phyloP scores from a whole-genome alignment of 2,329 filamentous ascomycete species.

The Fusarium sp. region DNA sequence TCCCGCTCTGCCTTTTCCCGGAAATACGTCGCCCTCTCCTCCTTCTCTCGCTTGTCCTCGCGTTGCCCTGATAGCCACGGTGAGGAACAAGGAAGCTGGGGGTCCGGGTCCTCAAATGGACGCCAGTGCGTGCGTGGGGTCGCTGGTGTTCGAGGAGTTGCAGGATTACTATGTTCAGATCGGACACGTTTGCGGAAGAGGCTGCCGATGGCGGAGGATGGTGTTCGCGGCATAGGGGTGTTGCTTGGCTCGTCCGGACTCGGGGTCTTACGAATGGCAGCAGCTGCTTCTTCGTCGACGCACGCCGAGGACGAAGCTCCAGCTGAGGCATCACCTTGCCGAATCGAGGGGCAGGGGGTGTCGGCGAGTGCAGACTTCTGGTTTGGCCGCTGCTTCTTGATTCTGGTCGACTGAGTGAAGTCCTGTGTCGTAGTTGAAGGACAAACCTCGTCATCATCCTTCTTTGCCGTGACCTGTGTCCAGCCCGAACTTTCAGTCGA shows the following conservation, averaged over 20 bases:
- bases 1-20: slow-evolving; percentile 34
- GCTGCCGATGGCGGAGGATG: slow-evolving; percentile 39
- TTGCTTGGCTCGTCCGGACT: slow-evolving; percentile 18
- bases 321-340: slow-evolving; percentile 16
- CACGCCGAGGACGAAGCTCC: slow-evolving; percentile 8
- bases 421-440: slow-evolving; percentile 17
- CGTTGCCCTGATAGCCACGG: slow-evolving; percentile 39
- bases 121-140: slow-evolving; percentile 41
- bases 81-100: slow-evolving; percentile 35
- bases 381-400: slow-evolving; percentile 8
- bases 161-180: slow-evolving; percentile 29
- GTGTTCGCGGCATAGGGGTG: slow-evolving; percentile 22
- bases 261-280: slow-evolving; percentile 5
- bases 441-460: neutral
- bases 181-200: slow-evolving; percentile 45
- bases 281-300: neutral
- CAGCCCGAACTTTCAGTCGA: neutral
- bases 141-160: slow-evolving; percentile 33
- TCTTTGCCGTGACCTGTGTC: neutral
- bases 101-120: slow-evolving; percentile 41
- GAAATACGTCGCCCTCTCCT: slow-evolving; percentile 38
- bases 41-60: slow-evolving; percentile 34
- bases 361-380: slow-evolving; percentile 11
- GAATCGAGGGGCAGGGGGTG: slow-evolving; percentile 16
- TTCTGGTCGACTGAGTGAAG: slow-evolving; percentile 13